Conservation (phyloP, 768 basidiomycete genomes). For the Lentinula aciculospora region DNA sequence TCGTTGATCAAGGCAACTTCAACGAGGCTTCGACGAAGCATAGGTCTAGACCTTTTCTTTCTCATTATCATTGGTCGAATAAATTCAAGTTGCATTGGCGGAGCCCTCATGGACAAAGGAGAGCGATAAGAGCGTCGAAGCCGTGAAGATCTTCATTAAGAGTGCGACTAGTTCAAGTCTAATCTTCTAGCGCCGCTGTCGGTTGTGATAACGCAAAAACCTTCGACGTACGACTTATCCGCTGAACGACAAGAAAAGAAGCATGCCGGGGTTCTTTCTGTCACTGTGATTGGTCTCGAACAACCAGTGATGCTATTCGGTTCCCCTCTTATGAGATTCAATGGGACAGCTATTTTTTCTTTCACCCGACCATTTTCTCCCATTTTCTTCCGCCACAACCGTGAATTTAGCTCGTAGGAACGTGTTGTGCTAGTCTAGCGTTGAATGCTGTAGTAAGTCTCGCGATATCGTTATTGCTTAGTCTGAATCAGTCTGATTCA, state of each 20-base stretch:
- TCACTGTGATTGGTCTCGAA: not conserved
- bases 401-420: not conserved
- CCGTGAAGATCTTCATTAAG: too few relatives aligned
- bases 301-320: not conserved
- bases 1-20: too few relatives aligned
- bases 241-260: conserved; percentile 1
- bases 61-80: too few relatives aligned
- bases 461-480: not conserved
- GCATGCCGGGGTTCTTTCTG: not conserved
- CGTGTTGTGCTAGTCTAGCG: not conserved
- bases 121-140: too few relatives aligned
- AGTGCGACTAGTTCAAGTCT: not conserved
- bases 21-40: too few relatives aligned
- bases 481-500: not conserved
- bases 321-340: not conserved
- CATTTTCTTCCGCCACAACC: not conserved
- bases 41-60: too few relatives aligned
- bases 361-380: not conserved
- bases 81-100: too few relatives aligned
- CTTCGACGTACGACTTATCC: not conserved
- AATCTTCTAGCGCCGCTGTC: not conserved
- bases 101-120: too few relatives aligned
- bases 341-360: not conserved
- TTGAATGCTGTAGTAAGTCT: not conserved
- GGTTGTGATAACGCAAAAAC: not conserved